Conservation (phyloP, 129 eudicot genomes). For the Daucus carota region DNA sequence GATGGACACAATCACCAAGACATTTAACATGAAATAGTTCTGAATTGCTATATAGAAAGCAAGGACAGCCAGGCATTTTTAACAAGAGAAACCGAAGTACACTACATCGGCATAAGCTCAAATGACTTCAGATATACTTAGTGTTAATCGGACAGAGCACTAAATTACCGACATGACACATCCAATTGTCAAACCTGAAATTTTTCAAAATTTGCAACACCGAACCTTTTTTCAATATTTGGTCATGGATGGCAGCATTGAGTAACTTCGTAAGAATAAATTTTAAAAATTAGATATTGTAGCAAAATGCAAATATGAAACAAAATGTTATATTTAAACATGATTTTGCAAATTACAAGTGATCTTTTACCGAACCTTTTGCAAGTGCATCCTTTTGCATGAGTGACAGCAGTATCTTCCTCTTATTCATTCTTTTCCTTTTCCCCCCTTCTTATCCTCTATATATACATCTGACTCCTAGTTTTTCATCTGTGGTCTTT, state of each 20-base stretch:
- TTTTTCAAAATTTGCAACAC: background rate
- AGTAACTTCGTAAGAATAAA: too few relatives aligned
- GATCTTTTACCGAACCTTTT: background rate
- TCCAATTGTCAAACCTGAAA: too few relatives aligned
- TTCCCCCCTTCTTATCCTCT: too few relatives aligned
- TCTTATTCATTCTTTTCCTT: too few relatives aligned
- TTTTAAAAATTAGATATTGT: too few relatives aligned
- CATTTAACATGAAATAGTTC: background rate
- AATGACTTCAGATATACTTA: background rate
- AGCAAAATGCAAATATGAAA: background rate
- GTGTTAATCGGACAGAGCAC: background rate
- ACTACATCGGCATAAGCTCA: background rate
- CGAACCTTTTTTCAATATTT: background rate
- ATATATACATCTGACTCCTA: too few relatives aligned
- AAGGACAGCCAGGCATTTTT: background rate
- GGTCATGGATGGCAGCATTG: background rate
- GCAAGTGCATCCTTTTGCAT: background rate
- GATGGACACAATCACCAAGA: background rate
- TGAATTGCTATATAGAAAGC: background rate
- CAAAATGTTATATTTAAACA: too few relatives aligned
- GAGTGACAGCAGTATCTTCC: too few relatives aligned
- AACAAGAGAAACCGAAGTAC: too few relatives aligned
- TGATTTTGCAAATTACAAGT: too few relatives aligned
- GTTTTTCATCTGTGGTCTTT: too few relatives aligned
- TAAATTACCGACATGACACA: background rate